A percentile compares a stretch with the other conserved stretches of the same genome.
These are phyloP conservation scores for Fraxinus floribunda DNA, from an alignment of 305 asterid species.

Conservation along the genomic window DNA sequence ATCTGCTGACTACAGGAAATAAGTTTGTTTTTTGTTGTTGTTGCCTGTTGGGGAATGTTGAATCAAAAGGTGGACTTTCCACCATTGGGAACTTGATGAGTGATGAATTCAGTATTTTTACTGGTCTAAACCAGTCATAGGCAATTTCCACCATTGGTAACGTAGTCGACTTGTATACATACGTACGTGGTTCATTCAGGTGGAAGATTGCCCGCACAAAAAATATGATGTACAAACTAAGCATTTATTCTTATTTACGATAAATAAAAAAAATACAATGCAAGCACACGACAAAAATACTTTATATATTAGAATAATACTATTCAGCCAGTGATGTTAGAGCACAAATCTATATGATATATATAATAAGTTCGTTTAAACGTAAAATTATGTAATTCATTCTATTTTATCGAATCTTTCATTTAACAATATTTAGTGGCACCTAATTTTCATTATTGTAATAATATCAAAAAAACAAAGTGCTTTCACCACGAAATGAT, in stretches of 20 bases:
- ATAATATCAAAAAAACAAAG: neutral
- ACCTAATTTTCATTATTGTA: neutral
- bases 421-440: too few species aligned
- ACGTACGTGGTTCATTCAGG: neutral
- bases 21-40: neutral
- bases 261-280: neutral
- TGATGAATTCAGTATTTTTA: neutral
- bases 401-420: too few species aligned
- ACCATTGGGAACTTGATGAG: neutral
- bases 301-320: too few species aligned
- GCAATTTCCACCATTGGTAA: too few species aligned
- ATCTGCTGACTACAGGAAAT: neutral
- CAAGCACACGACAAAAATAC: neutral
- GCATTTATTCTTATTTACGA: neutral
- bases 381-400: too few species aligned
- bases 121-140: neutral
- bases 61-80: neutral
- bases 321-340: too few species aligned
- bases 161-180: neutral
- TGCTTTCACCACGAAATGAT: neutral
- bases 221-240: neutral
- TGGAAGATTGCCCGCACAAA: neutral
- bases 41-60: neutral
- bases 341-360: too few species aligned
- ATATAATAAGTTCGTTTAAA: too few species aligned